phyloP scores from a whole-genome alignment of 2,329 filamentous ascomycete species.

The Aspergillus fumigatiaffinis region DNA sequence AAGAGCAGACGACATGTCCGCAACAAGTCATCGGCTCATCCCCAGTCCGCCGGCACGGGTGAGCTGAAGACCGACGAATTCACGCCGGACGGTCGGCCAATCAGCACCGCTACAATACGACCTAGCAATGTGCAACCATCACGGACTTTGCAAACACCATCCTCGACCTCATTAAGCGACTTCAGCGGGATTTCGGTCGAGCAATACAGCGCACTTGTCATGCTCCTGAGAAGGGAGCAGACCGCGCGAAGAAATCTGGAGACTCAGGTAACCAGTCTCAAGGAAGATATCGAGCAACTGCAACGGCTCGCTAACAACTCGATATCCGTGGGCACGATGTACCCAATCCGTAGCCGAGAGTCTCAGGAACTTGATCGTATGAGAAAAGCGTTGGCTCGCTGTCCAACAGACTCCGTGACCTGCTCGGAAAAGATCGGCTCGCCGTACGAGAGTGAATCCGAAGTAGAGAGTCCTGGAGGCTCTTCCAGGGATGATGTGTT shows the following conservation, averaged over 20 bases:
- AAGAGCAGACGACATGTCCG: constrained; percentile 8
- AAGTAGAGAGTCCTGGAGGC: constrained; percentile 18
- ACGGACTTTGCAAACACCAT: constrained; percentile 23
- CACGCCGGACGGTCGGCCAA: constrained; percentile 19
- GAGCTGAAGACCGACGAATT: constrained; percentile 7
- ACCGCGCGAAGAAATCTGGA: constrained; percentile 44
- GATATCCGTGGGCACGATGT: constrained; percentile 29
- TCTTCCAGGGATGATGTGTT: constrained; percentile 20
- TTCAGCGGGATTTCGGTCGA: constrained; percentile 40
- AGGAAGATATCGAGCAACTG: constrained; percentile 38
- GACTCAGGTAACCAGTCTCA: constrained; percentile 39
- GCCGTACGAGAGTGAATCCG: constrained; percentile 24
- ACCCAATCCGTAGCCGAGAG: constrained; percentile 30
- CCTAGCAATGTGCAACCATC: constrained; percentile 27
- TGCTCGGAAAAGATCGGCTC: constrained; percentile 13
- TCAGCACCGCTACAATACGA: constrained; percentile 30
- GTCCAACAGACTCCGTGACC: constrained; percentile 13
- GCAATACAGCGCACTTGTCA: constrained; percentile 45
- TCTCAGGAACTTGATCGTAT: constrained; percentile 29
- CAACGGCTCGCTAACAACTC: constrained; percentile 29
- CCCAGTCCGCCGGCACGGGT: constrained; percentile 7
- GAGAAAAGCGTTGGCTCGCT: constrained; percentile 21
- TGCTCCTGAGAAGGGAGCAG: constrained; percentile 45
- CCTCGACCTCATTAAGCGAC: constrained; percentile 30
- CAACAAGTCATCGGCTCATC: constrained; percentile 15